Evolutionary conservation across 352 stramenopile genomes (phyloP).

Genomic region (Halophytophthora polymorphica): DNA sequence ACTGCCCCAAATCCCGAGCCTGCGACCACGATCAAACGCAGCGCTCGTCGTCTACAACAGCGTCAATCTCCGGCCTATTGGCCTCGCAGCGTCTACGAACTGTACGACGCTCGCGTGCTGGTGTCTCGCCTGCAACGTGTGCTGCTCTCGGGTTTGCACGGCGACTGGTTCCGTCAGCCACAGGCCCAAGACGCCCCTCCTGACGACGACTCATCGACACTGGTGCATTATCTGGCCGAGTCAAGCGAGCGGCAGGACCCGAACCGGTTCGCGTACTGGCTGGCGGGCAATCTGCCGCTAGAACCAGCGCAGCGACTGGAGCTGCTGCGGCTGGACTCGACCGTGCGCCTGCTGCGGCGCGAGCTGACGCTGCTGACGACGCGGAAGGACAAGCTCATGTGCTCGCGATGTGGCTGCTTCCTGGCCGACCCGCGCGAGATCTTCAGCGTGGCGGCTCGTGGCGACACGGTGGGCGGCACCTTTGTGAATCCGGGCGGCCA

Average conservation of each 20-base stretch:
- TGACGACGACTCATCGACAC: constrained; percentile 17
- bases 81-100: constrained; percentile 33
- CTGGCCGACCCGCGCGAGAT: constrained; percentile 72
- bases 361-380: constrained; percentile 59
- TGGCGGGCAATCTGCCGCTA: constrained; percentile 67
- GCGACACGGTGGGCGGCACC: constrained; percentile 41
- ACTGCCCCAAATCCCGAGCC: constrained; percentile 2
- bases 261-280: constrained; percentile 76
- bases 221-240: constrained; percentile 31
- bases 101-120: constrained; percentile 62
- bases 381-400: constrained; percentile 65
- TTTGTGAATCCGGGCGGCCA: constrained; percentile 80
- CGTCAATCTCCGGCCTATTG: constrained; percentile 52
- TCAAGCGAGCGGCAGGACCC: constrained; percentile 51
- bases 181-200: constrained; percentile 7
- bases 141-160: constrained; percentile 69
- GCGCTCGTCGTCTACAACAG: constrained; percentile 11
- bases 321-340: constrained; percentile 55
- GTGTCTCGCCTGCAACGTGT: constrained; percentile 63
- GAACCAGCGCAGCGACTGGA: constrained; percentile 55
- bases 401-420: constrained; percentile 54
- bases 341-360: constrained; percentile 50
- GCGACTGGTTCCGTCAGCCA: constrained; percentile 61
- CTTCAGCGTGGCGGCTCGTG: constrained; percentile 69
- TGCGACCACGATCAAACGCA: constrained; percentile 9